A percentile compares a stretch with the other conserved stretches of the same genome.
These are phyloP conservation scores for Phytopythium chamaehyphon DNA, from an alignment of 352 stramenopile species.

Conservation along the genomic window DNA sequence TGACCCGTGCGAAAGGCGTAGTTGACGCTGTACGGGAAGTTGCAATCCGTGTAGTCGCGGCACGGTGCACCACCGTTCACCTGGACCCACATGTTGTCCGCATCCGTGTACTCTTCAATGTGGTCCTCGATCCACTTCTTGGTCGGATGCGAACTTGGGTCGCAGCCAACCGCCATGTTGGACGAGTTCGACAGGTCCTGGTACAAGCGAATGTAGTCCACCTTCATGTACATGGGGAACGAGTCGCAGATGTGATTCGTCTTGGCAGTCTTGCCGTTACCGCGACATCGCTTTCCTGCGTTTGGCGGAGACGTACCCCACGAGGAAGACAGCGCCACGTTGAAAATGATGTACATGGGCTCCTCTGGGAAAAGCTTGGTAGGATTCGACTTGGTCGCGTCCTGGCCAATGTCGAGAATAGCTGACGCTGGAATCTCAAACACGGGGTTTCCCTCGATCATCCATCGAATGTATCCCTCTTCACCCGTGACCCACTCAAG, in stretches of 20 bases:
- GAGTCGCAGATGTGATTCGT: slow-evolving; percentile 70
- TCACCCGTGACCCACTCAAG: slow-evolving; percentile 70
- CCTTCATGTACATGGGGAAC: slow-evolving; percentile 82
- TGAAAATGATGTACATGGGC: slow-evolving; percentile 93
- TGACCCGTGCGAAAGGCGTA: slow-evolving; percentile 47
- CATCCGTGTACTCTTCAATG: slow-evolving; percentile 51
- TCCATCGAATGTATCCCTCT: slow-evolving; percentile 65
- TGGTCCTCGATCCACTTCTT: slow-evolving; percentile 68
- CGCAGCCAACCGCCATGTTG: slow-evolving; percentile 52
- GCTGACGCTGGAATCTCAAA: slow-evolving; percentile 64
- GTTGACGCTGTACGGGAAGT: slow-evolving; percentile 33
- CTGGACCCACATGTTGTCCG: slow-evolving; percentile 42
- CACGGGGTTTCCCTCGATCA: slow-evolving; percentile 52
- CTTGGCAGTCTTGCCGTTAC: slow-evolving; percentile 39
- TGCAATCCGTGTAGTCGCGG: slow-evolving; percentile 51
- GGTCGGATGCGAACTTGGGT: slow-evolving; percentile 59
- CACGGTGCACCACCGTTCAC: slow-evolving; percentile 57
- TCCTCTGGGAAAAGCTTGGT: slow-evolving; percentile 73
- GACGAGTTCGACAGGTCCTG: slow-evolving; percentile 41
- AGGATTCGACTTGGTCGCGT: slow-evolving; percentile 38
- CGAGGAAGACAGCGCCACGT: slow-evolving; percentile 87
- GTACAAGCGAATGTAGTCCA: slow-evolving; percentile 84
- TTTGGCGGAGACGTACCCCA: slow-evolving; percentile 79
- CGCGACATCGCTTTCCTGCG: slow-evolving; percentile 43
- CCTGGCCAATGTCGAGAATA: slow-evolving; percentile 42